Percentiles rank a stretch among this genome's conserved stretches.
Conservation (phyloP, 139 green algal species). For the Volvox reticuliferus region DNA sequence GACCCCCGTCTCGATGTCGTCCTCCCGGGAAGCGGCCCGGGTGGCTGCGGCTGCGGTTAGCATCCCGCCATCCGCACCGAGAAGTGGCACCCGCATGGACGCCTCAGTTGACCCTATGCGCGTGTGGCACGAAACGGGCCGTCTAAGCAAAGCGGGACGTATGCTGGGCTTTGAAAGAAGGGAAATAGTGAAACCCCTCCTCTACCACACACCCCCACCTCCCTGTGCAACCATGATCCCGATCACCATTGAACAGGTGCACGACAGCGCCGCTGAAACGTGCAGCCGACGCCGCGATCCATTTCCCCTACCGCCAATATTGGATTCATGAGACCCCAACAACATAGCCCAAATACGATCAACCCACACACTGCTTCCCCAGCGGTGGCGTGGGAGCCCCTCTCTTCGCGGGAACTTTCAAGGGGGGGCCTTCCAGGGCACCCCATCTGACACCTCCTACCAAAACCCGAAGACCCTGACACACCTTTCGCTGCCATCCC, state of each 20-base stretch:
- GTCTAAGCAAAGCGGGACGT: not conserved
- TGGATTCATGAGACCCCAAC: too few species aligned
- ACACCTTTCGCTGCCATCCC: not conserved
- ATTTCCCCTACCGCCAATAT: too few species aligned
- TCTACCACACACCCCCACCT: not conserved
- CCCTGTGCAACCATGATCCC: not conserved
- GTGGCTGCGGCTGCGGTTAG: not conserved
- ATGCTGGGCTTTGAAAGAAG: not conserved
- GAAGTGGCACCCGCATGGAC: not conserved
- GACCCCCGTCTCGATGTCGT: slow-evolving; percentile 67
- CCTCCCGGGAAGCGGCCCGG: slow-evolving; percentile 2
- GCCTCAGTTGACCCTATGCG: not conserved
- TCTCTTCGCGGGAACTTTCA: too few species aligned
- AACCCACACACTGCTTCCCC: too few species aligned
- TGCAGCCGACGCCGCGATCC: too few species aligned
- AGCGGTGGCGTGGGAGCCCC: too few species aligned
- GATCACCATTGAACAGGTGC: too few species aligned
- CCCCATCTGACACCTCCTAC: too few species aligned
- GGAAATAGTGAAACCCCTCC: not conserved
- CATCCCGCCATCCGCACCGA: not conserved
- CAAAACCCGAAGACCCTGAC: too few species aligned
- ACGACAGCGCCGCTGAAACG: too few species aligned
- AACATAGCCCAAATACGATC: too few species aligned
- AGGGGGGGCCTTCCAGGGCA: too few species aligned
- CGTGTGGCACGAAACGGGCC: not conserved